A percentile compares a stretch with the other conserved stretches of the same genome.
phyloP scores from a whole-genome alignment of 2,329 filamentous ascomycete species.

The Alternaria consortialis region DNA sequence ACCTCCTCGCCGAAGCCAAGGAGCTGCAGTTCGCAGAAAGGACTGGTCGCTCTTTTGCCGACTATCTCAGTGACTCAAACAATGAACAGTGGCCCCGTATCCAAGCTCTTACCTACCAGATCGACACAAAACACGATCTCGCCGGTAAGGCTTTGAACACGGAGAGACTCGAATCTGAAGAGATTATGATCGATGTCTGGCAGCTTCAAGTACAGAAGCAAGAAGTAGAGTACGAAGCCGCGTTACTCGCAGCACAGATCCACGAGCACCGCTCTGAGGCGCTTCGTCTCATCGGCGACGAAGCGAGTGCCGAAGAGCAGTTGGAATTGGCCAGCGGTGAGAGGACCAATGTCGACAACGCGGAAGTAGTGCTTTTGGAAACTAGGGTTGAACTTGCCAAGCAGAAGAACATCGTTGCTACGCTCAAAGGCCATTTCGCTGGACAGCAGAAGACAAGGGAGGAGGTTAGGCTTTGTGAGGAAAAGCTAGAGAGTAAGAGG shows the following conservation, averaged over 20 bases:
- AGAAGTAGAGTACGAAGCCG: conserved; percentile 25
- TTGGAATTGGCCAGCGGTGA: conserved; percentile 25
- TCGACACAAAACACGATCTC: conserved; percentile 25
- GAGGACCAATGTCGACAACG: conserved; percentile 24
- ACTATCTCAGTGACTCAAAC: conserved; percentile 19
- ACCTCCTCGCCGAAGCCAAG: conserved; percentile 42
- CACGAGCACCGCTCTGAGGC: conserved; percentile 35
- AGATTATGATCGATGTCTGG: conserved; percentile 24
- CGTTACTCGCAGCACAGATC: conserved; percentile 33
- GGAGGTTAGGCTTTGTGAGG: conserved; percentile 14
- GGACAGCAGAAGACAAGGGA: conserved; percentile 20
- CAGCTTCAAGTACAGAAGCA: conserved; percentile 29
- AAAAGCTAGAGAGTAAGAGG: conserved; percentile 20
- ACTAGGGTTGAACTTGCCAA: conserved; percentile 24
- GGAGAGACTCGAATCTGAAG: conserved; percentile 17
- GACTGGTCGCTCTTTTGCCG: conserved; percentile 29
- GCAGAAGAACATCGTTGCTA: conserved; percentile 21
- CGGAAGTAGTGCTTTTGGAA: conserved; percentile 22
- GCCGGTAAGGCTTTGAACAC: conserved; percentile 23
- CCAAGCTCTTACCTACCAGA: conserved; percentile 32
- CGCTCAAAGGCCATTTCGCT: conserved; percentile 16
- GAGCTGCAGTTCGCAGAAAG: conserved; percentile 33
- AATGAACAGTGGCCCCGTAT: conserved; percentile 23
- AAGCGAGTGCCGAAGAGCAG: conserved; percentile 15
- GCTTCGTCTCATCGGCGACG: conserved; percentile 20